Percentiles rank a stretch among this genome's conserved stretches.
These are phyloP conservation scores for Pyrrhoderma noxium DNA, from an alignment of 1,284 basidiomycete genomes.

Conservation along the genomic window DNA sequence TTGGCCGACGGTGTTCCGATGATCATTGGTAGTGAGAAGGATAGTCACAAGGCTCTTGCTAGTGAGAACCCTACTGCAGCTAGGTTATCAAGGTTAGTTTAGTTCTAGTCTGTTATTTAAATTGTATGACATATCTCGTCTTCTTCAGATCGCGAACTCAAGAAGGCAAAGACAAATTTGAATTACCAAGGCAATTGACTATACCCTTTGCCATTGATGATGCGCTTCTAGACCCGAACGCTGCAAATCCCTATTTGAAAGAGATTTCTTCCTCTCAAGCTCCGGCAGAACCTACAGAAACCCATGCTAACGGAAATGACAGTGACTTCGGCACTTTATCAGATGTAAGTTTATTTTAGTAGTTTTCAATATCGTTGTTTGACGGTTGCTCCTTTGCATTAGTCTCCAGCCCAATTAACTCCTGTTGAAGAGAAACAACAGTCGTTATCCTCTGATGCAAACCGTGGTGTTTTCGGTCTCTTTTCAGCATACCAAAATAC, in stretches of 20 bases:
- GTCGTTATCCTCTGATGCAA: not conserved
- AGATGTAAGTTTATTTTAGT: conserved; percentile 3
- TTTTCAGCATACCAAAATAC: conserved; percentile 40
- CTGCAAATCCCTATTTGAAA: not conserved
- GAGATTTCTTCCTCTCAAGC: not conserved
- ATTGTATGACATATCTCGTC: not conserved
- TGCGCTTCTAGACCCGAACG: conserved; percentile 39
- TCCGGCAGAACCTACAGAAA: not conserved
- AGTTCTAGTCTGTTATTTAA: not conserved
- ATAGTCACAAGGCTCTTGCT: conserved; percentile 45
- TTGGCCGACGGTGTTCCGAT: conserved; percentile 50
- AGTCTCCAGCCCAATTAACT: conserved; percentile 5
- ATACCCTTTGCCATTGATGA: conserved; percentile 58
- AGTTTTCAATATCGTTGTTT: not conserved
- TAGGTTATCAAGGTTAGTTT: conserved; percentile 52
- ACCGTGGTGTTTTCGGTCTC: conserved; percentile 32
- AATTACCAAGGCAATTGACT: conserved; percentile 53
- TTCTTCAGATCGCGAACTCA: conserved; percentile 15
- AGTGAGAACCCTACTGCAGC: conserved; percentile 40
- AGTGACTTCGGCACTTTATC: not conserved
- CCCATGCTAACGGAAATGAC: not conserved
- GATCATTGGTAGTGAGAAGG: conserved; percentile 65
- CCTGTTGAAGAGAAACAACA: conserved; percentile 14
- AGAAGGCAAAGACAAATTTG: conserved; percentile 41
- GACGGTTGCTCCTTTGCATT: not conserved